A percentile compares a stretch with the other conserved stretches of the same genome.
Evolutionary conservation across 768 basidiomycete species (phyloP).

Genomic region (Boletus pseudo-olivaceus): DNA sequence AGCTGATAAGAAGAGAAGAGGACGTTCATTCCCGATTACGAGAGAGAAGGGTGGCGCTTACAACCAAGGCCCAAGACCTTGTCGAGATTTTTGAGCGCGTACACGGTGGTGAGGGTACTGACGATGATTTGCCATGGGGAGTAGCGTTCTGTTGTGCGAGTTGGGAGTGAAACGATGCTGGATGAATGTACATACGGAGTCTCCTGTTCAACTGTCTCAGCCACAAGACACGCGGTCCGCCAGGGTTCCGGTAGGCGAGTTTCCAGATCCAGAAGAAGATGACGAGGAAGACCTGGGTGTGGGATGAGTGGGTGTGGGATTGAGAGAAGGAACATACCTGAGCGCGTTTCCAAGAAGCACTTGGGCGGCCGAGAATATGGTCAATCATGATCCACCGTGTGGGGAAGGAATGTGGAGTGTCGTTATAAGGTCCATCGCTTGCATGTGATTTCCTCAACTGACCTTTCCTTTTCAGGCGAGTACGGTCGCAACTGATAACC

Average conservation of each 20-base stretch:
- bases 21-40: neutral
- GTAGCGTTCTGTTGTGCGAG: slow-evolving; percentile 56
- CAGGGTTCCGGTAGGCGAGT: slow-evolving; percentile 59
- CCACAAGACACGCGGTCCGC: slow-evolving; percentile 67
- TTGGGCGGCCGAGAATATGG: slow-evolving; percentile 85
- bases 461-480: slow-evolving; percentile 19
- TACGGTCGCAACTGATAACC: neutral
- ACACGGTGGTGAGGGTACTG: slow-evolving; percentile 79
- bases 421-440: slow-evolving; percentile 7
- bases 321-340: slow-evolving; percentile 47
- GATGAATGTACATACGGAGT: slow-evolving; percentile 46
- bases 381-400: slow-evolving; percentile 70
- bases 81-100: slow-evolving; percentile 81
- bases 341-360: slow-evolving; percentile 82
- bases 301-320: neutral
- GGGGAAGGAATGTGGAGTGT: slow-evolving; percentile 1
- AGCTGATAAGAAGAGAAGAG: slow-evolving; percentile 42
- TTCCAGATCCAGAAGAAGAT: slow-evolving; percentile 90
- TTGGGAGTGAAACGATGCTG: neutral
- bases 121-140: slow-evolving; percentile 96
- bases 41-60: slow-evolving; percentile 27
- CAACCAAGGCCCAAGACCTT: slow-evolving; percentile 79
- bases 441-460: slow-evolving; percentile 34
- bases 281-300: slow-evolving; percentile 76
- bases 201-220: slow-evolving; percentile 54